Percentiles rank a stretch among this genome's conserved stretches.
phyloP scores from a whole-genome alignment of 2,329 filamentous ascomycete genomes.

The Calcarisporium arbuscula region DNA sequence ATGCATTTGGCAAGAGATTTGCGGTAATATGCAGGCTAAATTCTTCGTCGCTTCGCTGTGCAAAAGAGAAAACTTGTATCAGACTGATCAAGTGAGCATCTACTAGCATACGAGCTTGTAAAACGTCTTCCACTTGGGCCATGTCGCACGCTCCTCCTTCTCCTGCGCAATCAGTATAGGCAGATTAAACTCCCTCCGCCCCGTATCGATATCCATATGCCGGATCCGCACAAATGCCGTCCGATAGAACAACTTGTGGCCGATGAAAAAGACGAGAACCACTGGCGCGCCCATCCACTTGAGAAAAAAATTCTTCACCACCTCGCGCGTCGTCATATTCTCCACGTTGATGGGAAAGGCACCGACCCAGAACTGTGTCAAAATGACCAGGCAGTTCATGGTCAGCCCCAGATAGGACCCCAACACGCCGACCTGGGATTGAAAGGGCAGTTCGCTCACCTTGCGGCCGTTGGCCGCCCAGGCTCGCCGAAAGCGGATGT shows the following conservation, averaged over 20 bases:
- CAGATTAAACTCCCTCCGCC: constrained; percentile 78
- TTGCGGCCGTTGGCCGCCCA: constrained; percentile 65
- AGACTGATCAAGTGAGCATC: neutral
- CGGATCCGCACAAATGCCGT: constrained; percentile 60
- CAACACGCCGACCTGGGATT: constrained; percentile 67
- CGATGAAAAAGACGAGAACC: constrained; percentile 60
- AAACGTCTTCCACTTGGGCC: constrained; percentile 70
- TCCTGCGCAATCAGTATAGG: constrained; percentile 75
- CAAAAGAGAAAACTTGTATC: constrained; percentile 5
- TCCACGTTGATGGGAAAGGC: constrained; percentile 64
- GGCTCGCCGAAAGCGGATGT: constrained; percentile 84
- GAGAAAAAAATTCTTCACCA: constrained; percentile 65
- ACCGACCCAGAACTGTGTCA: constrained; percentile 85
- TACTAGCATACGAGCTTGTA: constrained; percentile 67
- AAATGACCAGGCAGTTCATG: constrained; percentile 69
- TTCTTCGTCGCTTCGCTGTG: no score
- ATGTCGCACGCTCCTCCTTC: constrained; percentile 61
- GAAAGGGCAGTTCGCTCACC: constrained; percentile 75
- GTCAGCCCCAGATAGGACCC: constrained; percentile 76
- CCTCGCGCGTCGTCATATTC: constrained; percentile 32
- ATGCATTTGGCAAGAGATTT: no score
- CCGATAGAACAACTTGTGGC: constrained; percentile 68
- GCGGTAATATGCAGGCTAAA: no score
- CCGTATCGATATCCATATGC: constrained; percentile 84
- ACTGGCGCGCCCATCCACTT: constrained; percentile 66